Percentiles rank a stretch among this genome's conserved stretches.
phyloP scores from a whole-genome alignment of 2,329 filamentous ascomycete genomes.

The Huntiella abstrusa region DNA sequence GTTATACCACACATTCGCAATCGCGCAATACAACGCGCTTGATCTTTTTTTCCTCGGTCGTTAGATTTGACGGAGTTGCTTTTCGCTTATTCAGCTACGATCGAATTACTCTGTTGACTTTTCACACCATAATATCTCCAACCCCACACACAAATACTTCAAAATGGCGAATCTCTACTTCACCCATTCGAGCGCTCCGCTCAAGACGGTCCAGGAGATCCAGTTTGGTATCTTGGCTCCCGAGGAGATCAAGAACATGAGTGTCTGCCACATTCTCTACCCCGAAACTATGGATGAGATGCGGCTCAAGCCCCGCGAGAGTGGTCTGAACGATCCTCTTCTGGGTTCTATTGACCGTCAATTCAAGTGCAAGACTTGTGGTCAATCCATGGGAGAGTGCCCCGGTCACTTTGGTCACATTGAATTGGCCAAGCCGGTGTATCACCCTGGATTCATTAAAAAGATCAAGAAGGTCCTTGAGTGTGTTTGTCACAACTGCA shows the following conservation, averaged over 20 bases:
- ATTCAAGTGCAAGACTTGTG: slow-evolving; percentile 90
- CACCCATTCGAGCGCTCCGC: slow-evolving; percentile 77
- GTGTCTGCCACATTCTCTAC: slow-evolving; percentile 86
- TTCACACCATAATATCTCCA: no score
- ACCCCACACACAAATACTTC: slow-evolving; percentile 17
- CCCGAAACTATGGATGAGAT: slow-evolving; percentile 99
- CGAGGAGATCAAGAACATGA: slow-evolving; percentile 98
- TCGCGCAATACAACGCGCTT: not conserved
- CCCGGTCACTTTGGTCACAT: slow-evolving; percentile 98
- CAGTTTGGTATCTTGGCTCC: slow-evolving; percentile 96
- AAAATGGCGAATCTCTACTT: slow-evolving; percentile 88
- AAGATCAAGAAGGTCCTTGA: slow-evolving; percentile 99
- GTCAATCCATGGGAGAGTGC: slow-evolving; percentile 88
- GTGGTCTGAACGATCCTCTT: slow-evolving; percentile 85
- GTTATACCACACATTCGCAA: not conserved
- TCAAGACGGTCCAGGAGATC: slow-evolving; percentile 97
- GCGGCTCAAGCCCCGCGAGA: slow-evolving; percentile 73
- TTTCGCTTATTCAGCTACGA: no score
- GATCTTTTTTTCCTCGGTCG: not conserved
- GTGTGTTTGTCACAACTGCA: slow-evolving; percentile 97
- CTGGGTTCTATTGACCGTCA: slow-evolving; percentile 92
- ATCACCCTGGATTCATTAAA: slow-evolving; percentile 86
- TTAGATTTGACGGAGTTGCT: not conserved
- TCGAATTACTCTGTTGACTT: no score
- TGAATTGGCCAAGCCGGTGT: slow-evolving; percentile 90